Evolutionary conservation across 2,329 filamentous ascomycete species (phyloP).

Genomic region (Aspergillus melleus): DNA sequence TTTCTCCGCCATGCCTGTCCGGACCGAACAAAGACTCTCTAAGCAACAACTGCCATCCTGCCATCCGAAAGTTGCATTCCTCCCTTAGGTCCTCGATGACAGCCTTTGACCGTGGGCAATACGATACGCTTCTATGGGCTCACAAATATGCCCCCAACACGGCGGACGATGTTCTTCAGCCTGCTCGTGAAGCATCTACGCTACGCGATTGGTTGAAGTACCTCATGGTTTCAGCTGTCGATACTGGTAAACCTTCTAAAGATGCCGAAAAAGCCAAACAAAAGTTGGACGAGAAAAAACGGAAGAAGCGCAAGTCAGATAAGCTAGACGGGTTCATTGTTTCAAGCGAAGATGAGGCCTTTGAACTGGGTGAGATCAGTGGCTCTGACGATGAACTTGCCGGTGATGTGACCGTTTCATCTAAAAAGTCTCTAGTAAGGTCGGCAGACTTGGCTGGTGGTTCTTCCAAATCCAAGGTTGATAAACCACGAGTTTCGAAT

Average conservation of each 20-base stretch:
- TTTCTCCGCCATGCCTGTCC: conserved; percentile 22
- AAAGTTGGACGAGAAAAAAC: conserved; percentile 30
- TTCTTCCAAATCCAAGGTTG: conserved; percentile 28
- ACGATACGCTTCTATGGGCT: conserved; percentile 71
- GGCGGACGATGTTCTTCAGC: conserved; percentile 73
- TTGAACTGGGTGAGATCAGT: conserved; percentile 68
- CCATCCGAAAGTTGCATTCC: conserved; percentile 60
- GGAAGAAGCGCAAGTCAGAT: conserved; percentile 66
- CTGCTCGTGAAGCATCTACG: conserved; percentile 66
- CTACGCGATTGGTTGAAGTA: conserved; percentile 79
- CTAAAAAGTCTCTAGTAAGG: conserved; percentile 44
- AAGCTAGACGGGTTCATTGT: conserved; percentile 80
- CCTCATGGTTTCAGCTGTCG: conserved; percentile 74
- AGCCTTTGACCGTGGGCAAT: conserved; percentile 76
- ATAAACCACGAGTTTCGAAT: conserved; percentile 64
- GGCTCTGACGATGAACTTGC: conserved; percentile 56
- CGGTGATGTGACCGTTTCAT: conserved; percentile 38
- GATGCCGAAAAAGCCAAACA: conserved; percentile 27
- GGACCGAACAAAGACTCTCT: conserved; percentile 2
- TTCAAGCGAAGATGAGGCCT: conserved; percentile 71
- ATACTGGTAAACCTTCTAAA: conserved; percentile 52
- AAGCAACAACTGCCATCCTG: conserved; percentile 51
- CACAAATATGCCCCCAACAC: conserved; percentile 79
- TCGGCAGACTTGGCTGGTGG: conserved; percentile 36
- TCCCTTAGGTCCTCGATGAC: conserved; percentile 64